These are phyloP conservation scores for Erysimum cheiri DNA, from an alignment of 441 rosid genomes.

Conservation along the genomic window DNA sequence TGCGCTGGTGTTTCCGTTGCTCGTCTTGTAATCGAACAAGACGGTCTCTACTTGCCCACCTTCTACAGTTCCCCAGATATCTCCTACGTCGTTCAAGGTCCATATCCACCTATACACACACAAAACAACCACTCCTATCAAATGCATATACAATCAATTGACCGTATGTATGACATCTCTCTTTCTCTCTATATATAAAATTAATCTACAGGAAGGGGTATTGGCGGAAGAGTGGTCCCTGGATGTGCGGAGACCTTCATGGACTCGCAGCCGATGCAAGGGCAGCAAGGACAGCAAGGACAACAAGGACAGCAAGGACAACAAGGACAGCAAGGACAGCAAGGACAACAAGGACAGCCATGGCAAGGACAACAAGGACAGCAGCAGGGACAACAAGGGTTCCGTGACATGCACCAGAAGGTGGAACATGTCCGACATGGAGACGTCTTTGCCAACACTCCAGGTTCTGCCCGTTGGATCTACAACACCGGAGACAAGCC, in stretches of 20 bases:
- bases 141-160: neutral
- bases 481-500: constrained; percentile 70
- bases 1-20: constrained; percentile 51
- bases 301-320: constrained; percentile 17
- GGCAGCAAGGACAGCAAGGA: constrained; percentile 17
- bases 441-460: constrained; percentile 61
- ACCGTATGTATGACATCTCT: neutral
- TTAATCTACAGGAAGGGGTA: constrained; percentile 54
- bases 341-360: neutral
- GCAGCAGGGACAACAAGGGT: constrained; percentile 34
- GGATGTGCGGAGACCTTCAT: constrained; percentile 85
- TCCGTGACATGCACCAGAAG: constrained; percentile 78
- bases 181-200: neutral
- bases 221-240: constrained; percentile 53
- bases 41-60: constrained; percentile 56
- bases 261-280: constrained; percentile 55
- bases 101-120: neutral
- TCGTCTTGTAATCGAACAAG: constrained; percentile 47
- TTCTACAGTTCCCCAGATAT: constrained; percentile 50
- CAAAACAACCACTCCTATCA: neutral
- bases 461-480: constrained; percentile 74
- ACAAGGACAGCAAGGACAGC: constrained; percentile 29
- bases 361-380: constrained; percentile 23
- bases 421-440: constrained; percentile 61
- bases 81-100: constrained; percentile 59